Conservation (phyloP, 2,329 filamentous ascomycete genomes). For the Biscogniauxia sp. region DNA sequence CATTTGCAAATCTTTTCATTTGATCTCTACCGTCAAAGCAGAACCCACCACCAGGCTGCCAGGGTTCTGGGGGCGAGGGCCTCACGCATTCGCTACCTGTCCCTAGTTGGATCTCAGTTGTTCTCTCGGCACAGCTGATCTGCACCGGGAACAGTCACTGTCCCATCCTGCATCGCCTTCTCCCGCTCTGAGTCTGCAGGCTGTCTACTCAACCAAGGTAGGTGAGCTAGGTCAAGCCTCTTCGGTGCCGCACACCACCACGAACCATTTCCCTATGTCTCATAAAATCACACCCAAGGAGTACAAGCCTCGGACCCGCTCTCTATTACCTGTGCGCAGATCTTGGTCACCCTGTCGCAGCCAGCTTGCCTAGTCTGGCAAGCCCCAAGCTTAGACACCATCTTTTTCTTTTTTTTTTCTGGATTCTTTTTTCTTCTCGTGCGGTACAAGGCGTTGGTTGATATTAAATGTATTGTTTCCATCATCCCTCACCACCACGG, state of each 20-base stretch:
- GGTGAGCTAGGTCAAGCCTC: not conserved
- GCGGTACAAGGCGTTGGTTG: constrained; percentile 24
- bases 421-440: constrained; percentile 6
- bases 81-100: not conserved
- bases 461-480: constrained; percentile 1
- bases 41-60: not conserved
- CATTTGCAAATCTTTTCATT: not conserved
- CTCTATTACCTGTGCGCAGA: constrained; percentile 29
- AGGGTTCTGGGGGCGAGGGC: not conserved
- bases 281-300: not conserved
- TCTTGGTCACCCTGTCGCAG: constrained; percentile 29
- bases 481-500: not conserved
- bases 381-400: constrained; percentile 24
- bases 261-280: constrained; percentile 15
- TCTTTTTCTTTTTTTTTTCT: constrained; percentile 10
- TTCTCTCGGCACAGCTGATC: not conserved
- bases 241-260: constrained; percentile 13
- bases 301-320: constrained; percentile 18
- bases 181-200: not conserved
- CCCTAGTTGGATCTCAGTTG: not conserved
- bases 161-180: not conserved
- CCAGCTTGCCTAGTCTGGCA: constrained; percentile 23
- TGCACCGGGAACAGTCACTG: not conserved
- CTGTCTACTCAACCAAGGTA: not conserved
- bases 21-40: not conserved